Conservation (phyloP, 306 rosid species). For the Lablab purpureus region DNA sequence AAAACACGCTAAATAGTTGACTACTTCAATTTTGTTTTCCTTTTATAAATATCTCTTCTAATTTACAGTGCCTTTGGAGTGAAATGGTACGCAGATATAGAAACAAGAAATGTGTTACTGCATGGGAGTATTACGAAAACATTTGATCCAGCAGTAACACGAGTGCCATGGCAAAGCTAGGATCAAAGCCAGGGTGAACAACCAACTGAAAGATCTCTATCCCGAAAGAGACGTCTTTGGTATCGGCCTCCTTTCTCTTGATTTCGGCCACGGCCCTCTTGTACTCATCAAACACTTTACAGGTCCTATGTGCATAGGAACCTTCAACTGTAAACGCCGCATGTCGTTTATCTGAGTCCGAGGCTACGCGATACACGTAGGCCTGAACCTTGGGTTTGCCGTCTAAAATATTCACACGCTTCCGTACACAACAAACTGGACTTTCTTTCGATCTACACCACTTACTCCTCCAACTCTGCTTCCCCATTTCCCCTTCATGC, state of each 20-base stretch:
- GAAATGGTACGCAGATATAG: background rate
- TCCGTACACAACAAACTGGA: constrained; percentile 69
- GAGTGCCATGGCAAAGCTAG: constrained; percentile 83
- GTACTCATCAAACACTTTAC: constrained; percentile 70
- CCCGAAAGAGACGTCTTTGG: constrained; percentile 72
- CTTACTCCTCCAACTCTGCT: background rate
- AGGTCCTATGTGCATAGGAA: constrained; percentile 69
- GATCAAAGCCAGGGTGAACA: constrained; percentile 74
- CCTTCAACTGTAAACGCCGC: constrained; percentile 67
- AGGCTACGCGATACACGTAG: constrained; percentile 49
- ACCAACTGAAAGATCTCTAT: constrained; percentile 76
- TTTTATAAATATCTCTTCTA: background rate
- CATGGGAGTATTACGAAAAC: constrained; percentile 54
- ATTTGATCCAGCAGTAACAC: constrained; percentile 79
- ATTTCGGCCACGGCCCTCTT: constrained; percentile 71
- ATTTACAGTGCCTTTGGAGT: background rate
- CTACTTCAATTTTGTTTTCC: background rate
- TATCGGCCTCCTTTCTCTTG: constrained; percentile 68
- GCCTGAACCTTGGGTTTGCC: constrained; percentile 61
- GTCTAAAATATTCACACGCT: constrained; percentile 57
- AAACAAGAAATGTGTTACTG: background rate
- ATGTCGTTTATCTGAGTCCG: constrained; percentile 44
- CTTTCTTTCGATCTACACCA: constrained; percentile 32
- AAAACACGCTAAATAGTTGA: background rate
- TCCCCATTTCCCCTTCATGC: constrained; percentile 69